Conservation (phyloP, 331 rosid genomes). For the Cydonia oblonga region DNA sequence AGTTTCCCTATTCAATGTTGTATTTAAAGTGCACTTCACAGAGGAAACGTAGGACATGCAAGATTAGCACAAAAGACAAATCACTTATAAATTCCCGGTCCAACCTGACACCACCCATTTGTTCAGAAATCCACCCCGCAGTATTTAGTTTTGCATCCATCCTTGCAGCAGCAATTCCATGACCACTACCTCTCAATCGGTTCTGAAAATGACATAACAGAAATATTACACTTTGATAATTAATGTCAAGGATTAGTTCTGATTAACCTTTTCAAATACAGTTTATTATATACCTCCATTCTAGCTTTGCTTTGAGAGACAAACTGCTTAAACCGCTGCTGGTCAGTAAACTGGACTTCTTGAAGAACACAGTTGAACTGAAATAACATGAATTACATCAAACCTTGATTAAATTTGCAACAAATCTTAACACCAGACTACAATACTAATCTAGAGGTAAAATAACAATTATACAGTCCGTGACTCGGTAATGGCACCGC, state of each 20-base stretch:
- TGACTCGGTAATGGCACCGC: background rate
- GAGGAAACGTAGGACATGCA: background rate
- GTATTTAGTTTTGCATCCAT: conserved; percentile 87
- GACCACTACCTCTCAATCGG: conserved; percentile 93
- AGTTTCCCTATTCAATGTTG: background rate
- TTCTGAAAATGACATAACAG: conserved; percentile 38
- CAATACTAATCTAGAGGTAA: background rate
- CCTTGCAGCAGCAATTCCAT: conserved; percentile 92
- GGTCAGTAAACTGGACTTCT: conserved; percentile 94
- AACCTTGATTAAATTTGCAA: conserved; percentile 11
- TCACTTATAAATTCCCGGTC: conserved; percentile 14
- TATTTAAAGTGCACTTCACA: background rate
- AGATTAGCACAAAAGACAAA: conserved; percentile 6
- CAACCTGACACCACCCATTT: conserved; percentile 96
- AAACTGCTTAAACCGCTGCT: conserved; percentile 92
- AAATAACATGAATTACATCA: conserved; percentile 8
- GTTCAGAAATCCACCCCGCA: conserved; percentile 93
- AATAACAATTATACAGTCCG: background rate
- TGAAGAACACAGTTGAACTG: conserved; percentile 78
- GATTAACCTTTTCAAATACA: background rate
- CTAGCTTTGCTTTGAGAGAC: conserved; percentile 85
- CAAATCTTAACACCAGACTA: background rate
- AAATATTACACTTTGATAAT: conserved; percentile 2
- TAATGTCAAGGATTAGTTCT: conserved; percentile 2
- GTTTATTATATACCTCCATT: conserved; percentile 64